phyloP scores from a whole-genome alignment of 2,329 filamentous ascomycete species.

The Alternaria sp. region DNA sequence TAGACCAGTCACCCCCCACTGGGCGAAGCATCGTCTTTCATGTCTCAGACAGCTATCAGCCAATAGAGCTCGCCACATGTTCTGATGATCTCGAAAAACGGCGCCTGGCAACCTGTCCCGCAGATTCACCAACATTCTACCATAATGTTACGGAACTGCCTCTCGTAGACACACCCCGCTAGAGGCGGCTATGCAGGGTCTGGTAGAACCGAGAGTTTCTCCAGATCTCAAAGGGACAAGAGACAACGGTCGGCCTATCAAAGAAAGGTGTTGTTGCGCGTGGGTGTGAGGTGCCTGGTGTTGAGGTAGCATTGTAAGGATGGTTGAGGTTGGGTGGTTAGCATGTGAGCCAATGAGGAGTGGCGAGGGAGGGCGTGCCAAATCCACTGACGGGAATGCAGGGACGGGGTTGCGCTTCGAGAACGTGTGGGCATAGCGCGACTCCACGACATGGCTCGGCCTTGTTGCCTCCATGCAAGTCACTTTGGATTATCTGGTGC shows the following conservation, averaged over 20 bases:
- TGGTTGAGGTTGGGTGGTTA: slow-evolving; percentile 31
- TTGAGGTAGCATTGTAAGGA: slow-evolving; percentile 37
- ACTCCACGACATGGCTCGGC: slow-evolving; percentile 1
- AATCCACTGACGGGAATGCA: slow-evolving; percentile 36
- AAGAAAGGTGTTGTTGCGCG: slow-evolving; percentile 36
- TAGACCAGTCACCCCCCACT: not conserved
- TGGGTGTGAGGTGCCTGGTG: slow-evolving; percentile 43
- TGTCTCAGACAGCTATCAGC: slow-evolving; percentile 28
- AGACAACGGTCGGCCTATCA: slow-evolving; percentile 42
- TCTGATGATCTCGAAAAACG: slow-evolving; percentile 30
- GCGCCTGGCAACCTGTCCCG: slow-evolving; percentile 18
- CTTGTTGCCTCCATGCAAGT: slow-evolving; percentile 9
- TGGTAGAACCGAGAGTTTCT: slow-evolving; percentile 39
- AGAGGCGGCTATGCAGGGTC: slow-evolving; percentile 45
- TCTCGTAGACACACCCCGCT: slow-evolving; percentile 32
- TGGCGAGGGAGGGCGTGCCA: slow-evolving; percentile 35
- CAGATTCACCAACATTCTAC: slow-evolving; percentile 14
- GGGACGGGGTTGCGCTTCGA: slow-evolving; percentile 23
- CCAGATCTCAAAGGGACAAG: slow-evolving; percentile 26
- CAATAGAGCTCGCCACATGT: slow-evolving; percentile 49
- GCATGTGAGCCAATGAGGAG: slow-evolving; percentile 40
- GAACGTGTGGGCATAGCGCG: slow-evolving; percentile 13
- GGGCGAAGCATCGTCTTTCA: not conserved
- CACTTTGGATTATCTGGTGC: slow-evolving; percentile 7
- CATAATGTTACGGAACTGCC: slow-evolving; percentile 17